Base-by-base conservation (phyloP, 352 stramenopile species). In the Globisporangium cylindrosporum region DNA sequence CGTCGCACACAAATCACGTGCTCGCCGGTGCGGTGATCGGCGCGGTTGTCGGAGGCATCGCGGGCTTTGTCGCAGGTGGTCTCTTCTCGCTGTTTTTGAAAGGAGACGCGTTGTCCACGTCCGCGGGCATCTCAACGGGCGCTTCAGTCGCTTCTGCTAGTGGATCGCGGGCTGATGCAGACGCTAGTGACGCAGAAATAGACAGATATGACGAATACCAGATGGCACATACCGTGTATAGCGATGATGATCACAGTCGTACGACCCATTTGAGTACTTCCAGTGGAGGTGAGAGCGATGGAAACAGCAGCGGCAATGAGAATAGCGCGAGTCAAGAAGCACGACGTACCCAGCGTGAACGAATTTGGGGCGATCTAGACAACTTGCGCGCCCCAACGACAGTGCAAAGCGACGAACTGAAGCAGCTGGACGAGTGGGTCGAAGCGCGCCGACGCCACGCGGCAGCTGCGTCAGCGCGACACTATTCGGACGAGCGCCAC, bases 81-180 rank as follows among this genome's bases (percentile, higher is more conserved):
- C 65, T 85, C 36, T 81, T 90, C 69, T 91, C 81, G 53, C 66
- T 91, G 3, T 82, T 91, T 29, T 74, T 78, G 62, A 90, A 90
- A 66, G 59, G 73, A n/a, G 81, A 89, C 54, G 78, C 78, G 18
- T 69, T 91, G 22, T 78, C 73, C 24, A 70, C 80, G 2, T 91
- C 83, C 5, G 70, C 72, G 6, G 73, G 73, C 1, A n/a, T 57
- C 8, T 64, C 60, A 18, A 27, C 27, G 14, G 64, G 41, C 41
- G 38, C 36, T 41, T 38, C 54, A 14, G 6, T 24, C 20, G 24
- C 54, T 34, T 41, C 54, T 60, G 61, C 61, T 59, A 66, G 58
- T 32, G 54, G 66, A 9, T 41, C 8, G 12, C 46, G 61, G 27
- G 53, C 51, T 57, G 70, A 5, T 9, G 38, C 56, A 25, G 14